Base-by-base conservation (phyloP, 2,329 filamentous ascomycete species). In the Gaeumannomyces sp. region DNA sequence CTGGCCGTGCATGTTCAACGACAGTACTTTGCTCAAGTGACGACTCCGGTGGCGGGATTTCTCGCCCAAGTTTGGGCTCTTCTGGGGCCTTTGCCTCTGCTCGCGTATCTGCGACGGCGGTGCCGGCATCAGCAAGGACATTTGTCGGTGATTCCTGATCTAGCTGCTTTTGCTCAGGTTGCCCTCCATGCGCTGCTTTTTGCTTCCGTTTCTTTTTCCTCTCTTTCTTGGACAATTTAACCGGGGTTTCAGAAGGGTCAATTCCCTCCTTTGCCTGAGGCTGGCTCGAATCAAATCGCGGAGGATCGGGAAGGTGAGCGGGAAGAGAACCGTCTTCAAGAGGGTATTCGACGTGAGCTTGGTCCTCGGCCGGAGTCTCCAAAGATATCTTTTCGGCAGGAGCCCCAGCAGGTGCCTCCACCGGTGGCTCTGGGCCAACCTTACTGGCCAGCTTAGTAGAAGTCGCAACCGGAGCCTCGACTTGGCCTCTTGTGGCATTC, bases 191-290 rank as follows among this genome's bases (percentile, higher is more conserved):
- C 68, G 62, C 33, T 67, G 68, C 65, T 70, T 72, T 50, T 5
- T 14, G 33, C 33, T 50, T 64, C 60, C 68, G 69, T 33, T 66
- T 66, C 62, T 69, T 69, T 22, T 63, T 63, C 66, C 70, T 72
- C 65, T 70, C 69, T 50, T 76, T 76, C 68, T 77, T 76, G 58
- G 73, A 72, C 66, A 76, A 77, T 67, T 74, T 75, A 50, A 66
- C 67, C 7, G 65, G 64, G 62, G 65, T 50, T 59, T 69, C 65
- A 65, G 11, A 35, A 13, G 67, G 68, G 63, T 69, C 67, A 65
- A 5, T 50, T 50, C 67, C 65, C n/a, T 29, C 53, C 6, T 53
- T 59, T 45, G 38, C 16, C 38, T 22, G 38, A 50, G 16, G 19
- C 6, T 50, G 38, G 38, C 38, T 50, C 19, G 38, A 50, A 50